phyloP scores from a whole-genome alignment of 1,284 basidiomycete genomes.

The Papiliotrema terrestris region DNA sequence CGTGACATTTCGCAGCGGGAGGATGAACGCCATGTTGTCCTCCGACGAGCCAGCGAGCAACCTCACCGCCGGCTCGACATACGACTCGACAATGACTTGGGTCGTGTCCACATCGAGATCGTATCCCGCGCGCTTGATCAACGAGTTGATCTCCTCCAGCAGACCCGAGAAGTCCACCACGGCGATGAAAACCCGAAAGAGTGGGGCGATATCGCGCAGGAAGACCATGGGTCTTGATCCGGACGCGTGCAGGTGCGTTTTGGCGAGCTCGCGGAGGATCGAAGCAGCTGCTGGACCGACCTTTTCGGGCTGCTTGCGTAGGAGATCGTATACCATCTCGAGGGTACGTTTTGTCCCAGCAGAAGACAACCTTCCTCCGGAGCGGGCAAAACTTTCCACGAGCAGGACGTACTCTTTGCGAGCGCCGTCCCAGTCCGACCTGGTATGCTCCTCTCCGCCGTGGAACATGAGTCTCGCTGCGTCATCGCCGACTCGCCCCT shows the following conservation, averaged over 20 bases:
- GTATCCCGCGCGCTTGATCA: constrained; percentile 56
- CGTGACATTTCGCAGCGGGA: constrained; percentile 54
- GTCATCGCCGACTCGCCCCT: constrained; percentile 26
- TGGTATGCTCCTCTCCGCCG: constrained; percentile 48
- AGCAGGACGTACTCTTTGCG: constrained; percentile 63
- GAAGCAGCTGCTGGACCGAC: constrained; percentile 23
- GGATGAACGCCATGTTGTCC: constrained; percentile 55
- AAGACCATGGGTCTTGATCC: constrained; percentile 53
- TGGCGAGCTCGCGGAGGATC: constrained; percentile 29
- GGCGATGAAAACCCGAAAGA: constrained; percentile 57
- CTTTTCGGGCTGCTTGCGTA: constrained; percentile 47
- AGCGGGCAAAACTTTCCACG: constrained; percentile 57
- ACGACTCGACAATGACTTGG: constrained; percentile 57
- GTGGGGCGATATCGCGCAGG: constrained; percentile 58
- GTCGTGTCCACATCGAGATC: constrained; percentile 57
- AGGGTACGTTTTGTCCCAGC: constrained; percentile 56
- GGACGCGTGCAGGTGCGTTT: constrained; percentile 23
- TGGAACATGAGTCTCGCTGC: constrained; percentile 51
- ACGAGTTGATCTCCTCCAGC: constrained; percentile 56
- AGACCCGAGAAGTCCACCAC: constrained; percentile 62
- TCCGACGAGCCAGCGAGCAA: constrained; percentile 57
- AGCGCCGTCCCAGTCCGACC: constrained; percentile 60
- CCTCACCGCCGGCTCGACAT: constrained; percentile 59
- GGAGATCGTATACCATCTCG: constrained; percentile 59
- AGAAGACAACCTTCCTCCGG: constrained; percentile 58